A percentile compares a stretch with the other conserved stretches of the same genome.
phyloP scores from a whole-genome alignment of 139 green algal species.

The Micractinium conductrix region DNA sequence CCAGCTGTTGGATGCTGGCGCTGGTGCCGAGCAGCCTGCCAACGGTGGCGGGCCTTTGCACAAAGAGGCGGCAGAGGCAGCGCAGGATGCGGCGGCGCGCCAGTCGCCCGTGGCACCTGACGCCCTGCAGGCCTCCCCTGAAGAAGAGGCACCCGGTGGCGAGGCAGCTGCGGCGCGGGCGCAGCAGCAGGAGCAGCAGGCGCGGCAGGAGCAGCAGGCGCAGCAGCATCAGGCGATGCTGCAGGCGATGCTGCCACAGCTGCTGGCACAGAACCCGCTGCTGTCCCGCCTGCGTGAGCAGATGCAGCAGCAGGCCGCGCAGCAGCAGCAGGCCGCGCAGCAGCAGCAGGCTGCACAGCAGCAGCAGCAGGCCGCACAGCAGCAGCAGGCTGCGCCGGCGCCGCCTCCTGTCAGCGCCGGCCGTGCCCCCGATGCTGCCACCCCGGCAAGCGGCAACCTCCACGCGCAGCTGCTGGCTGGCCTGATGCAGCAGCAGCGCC shows the following conservation, averaged over 20 bases:
- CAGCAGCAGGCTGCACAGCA: neutral
- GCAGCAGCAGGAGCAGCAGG: too few relatives aligned
- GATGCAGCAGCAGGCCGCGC: neutral
- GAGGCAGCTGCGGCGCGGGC: too few relatives aligned
- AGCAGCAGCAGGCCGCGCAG: neutral
- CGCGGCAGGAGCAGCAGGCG: neutral
- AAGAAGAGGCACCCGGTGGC: too few relatives aligned
- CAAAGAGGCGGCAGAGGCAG: conserved; percentile 1
- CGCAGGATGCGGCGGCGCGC: neutral
- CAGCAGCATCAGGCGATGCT: neutral
- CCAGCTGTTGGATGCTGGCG: too few relatives aligned
- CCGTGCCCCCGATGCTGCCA: too few relatives aligned
- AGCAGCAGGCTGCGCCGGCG: neutral
- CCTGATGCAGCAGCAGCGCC: neutral
- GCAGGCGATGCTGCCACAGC: neutral
- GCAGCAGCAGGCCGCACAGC: neutral
- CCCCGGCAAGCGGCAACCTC: too few relatives aligned
- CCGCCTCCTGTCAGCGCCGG: neutral
- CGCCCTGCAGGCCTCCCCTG: too few relatives aligned
- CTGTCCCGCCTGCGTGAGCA: neutral
- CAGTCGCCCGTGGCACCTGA: too few relatives aligned
- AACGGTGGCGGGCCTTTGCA: too few relatives aligned
- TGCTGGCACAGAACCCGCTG: neutral
- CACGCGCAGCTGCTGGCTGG: neutral
- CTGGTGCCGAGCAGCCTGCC: too few relatives aligned